Conservation (phyloP, 2,329 filamentous ascomycete genomes). For the Leptoxyphium fumago region DNA sequence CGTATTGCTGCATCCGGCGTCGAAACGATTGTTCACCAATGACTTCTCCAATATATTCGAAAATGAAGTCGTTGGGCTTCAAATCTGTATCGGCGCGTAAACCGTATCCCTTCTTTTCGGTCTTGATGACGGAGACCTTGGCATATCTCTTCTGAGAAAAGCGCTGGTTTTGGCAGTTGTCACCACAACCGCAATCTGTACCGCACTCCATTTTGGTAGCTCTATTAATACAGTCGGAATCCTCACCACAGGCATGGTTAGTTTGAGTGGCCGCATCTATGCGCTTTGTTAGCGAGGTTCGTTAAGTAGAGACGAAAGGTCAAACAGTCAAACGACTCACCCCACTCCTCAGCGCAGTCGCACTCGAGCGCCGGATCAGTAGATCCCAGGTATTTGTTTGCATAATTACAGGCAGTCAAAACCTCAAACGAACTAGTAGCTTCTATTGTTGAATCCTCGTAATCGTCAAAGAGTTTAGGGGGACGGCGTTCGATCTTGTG, state of each 20-base stretch:
- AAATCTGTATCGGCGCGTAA: slow-evolving; percentile 69
- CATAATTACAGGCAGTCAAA: slow-evolving; percentile 77
- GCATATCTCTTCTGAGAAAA: slow-evolving; percentile 87
- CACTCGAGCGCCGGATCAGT: slow-evolving; percentile 91
- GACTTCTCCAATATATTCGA: slow-evolving; percentile 96
- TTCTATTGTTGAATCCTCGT: slow-evolving; percentile 65
- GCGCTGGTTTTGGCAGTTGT: slow-evolving; percentile 81
- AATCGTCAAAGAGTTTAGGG: slow-evolving; percentile 53
- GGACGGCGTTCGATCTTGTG: slow-evolving; percentile 52
- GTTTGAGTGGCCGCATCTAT: slow-evolving; percentile 34
- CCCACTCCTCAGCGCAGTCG: slow-evolving; percentile 88
- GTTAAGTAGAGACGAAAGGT: slow-evolving; percentile 2
- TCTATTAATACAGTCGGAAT: slow-evolving; percentile 97
- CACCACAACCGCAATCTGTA: slow-evolving; percentile 73
- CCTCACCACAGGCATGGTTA: slow-evolving; percentile 84
- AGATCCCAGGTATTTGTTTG: slow-evolving; percentile 76
- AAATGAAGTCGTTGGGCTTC: slow-evolving; percentile 78
- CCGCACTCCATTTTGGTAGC: slow-evolving; percentile 96
- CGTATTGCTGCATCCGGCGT: slow-evolving; percentile 81
- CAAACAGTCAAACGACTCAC: slow-evolving; percentile 41
- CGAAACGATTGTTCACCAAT: slow-evolving; percentile 87
- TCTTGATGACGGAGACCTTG: slow-evolving; percentile 87
- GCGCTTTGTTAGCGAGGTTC: slow-evolving; percentile 17
- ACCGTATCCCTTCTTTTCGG: slow-evolving; percentile 93
- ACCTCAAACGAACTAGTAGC: slow-evolving; percentile 64